Percentiles rank a stretch among this genome's conserved stretches.
phyloP scores from a whole-genome alignment of 768 basidiomycete genomes.

The Pleurotus sapidus region DNA sequence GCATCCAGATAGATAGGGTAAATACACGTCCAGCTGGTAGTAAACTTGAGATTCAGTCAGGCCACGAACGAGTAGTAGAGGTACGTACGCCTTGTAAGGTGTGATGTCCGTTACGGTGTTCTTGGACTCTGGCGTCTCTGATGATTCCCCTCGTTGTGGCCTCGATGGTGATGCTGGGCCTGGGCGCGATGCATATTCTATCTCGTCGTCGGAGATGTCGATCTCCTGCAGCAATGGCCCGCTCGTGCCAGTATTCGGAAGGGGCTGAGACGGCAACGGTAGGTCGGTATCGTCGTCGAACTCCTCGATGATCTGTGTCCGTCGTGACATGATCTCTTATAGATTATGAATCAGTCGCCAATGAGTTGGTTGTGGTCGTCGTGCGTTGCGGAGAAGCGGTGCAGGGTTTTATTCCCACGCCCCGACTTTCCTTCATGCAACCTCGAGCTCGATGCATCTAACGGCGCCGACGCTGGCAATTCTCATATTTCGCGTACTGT shows the following conservation, averaged over 20 bases:
- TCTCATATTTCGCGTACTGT: slow-evolving; percentile 28
- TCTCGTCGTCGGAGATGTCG: slow-evolving; percentile 50
- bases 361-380: slow-evolving; percentile 5
- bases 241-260: slow-evolving; percentile 63
- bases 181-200: slow-evolving; percentile 36
- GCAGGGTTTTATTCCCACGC: slow-evolving; percentile 20
- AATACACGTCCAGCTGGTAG: slow-evolving; percentile 84
- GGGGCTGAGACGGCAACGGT: slow-evolving; percentile 64
- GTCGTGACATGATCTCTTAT: slow-evolving; percentile 55
- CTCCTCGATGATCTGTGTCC: slow-evolving; percentile 68
- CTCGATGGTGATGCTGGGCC: slow-evolving; percentile 56
- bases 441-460: slow-evolving; percentile 28
- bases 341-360: slow-evolving; percentile 6
- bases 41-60: slow-evolving; percentile 1
- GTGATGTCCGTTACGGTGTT: slow-evolving; percentile 67
- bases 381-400: background rate
- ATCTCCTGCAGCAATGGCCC: slow-evolving; percentile 84
- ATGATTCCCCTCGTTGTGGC: slow-evolving; percentile 20
- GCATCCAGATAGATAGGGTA: slow-evolving; percentile 98
- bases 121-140: slow-evolving; percentile 18
- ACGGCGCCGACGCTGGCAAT: slow-evolving; percentile 28
- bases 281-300: slow-evolving; percentile 96
- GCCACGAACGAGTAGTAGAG: slow-evolving; percentile 3
- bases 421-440: slow-evolving; percentile 29
- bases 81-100: slow-evolving; percentile 76